Evolutionary conservation across 2,329 filamentous ascomycete genomes (phyloP).

Genomic region (Colletotrichum liriopes): DNA sequence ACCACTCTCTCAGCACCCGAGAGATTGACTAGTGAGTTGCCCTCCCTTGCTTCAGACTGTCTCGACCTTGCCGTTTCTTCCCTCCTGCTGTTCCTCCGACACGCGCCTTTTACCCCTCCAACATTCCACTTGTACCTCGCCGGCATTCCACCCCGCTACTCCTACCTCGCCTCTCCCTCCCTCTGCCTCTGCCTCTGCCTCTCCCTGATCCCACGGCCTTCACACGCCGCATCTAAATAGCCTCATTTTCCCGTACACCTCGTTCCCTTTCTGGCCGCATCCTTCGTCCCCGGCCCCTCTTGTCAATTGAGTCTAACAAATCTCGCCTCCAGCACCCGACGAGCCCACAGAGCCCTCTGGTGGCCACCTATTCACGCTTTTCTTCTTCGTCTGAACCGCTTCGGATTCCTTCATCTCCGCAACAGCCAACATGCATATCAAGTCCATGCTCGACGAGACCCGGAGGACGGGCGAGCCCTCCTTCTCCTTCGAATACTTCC

Average conservation of each 20-base stretch:
- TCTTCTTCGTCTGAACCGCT: conserved; percentile 11
- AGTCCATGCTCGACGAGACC: conserved; percentile 88
- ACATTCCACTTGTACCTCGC: conserved; percentile 25
- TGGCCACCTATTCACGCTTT: conserved; percentile 13
- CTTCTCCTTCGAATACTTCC: conserved; percentile 99
- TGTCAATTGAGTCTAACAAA: conserved; percentile 34
- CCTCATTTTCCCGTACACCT: neutral
- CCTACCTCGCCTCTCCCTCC: neutral
- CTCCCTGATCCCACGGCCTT: neutral
- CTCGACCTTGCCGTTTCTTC: neutral
- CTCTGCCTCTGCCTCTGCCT: neutral
- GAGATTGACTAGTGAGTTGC: conserved; percentile 37
- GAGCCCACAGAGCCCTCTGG: conserved; percentile 24
- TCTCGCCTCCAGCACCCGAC: conserved; percentile 20
- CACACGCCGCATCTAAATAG: conserved; percentile 30
- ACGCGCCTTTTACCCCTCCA: conserved; percentile 32
- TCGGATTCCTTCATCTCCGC: neutral
- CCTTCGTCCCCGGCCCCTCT: neutral
- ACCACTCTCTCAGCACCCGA: neutral
- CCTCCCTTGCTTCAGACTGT: conserved; percentile 29
- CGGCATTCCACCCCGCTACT: conserved; percentile 12
- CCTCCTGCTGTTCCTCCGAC: conserved; percentile 26
- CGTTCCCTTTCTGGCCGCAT: neutral
- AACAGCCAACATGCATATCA: conserved; percentile 86
- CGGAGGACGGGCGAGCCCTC: conserved; percentile 85